Base-by-base conservation (phyloP, 2,329 filamentous ascomycete genomes). In the Dactylellina parvicollis region DNA sequence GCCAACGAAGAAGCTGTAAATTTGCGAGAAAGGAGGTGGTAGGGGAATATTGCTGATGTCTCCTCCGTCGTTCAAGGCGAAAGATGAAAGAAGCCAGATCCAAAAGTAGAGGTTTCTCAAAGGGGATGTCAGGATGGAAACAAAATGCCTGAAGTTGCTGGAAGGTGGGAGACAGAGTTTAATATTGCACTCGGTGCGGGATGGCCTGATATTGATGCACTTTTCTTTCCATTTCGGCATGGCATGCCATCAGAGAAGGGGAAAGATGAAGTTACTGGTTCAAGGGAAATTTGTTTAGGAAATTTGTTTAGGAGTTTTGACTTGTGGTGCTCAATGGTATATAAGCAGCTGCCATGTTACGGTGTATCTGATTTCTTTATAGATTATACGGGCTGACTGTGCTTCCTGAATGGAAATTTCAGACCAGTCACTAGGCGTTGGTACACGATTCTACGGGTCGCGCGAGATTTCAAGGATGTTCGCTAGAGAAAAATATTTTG, bases 191-290 rank as follows among this genome's bases (percentile, higher is more conserved):
- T 28, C 14, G 26, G 40, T 40, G 28, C 10, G 12, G 22, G 59
- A 26, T 2, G 34, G n/a, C 18, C 60, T 47, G 22, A 65, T 28
- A 9, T 20, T 60, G 46, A 65, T 60, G 36, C 59, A 72, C 22
- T 42, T 52, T 65, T 44, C 59, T 55, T 49, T 54, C 59, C 67
- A 72, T 54, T 18, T 49, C 52, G 59, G 67, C 67, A 72, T 72
- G 30, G 36, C 32, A 28, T 28, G 44, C 32, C 40, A 28, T n/a
- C n/a, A n/a, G n/a, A n/a, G n/a, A n/a, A n/a, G n/a, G n/a, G n/a
- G n/a, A n/a, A n/a, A n/a, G n/a, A n/a, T n/a, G n/a, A n/a, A n/a
- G n/a, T n/a, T n/a, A n/a, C n/a, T n/a, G n/a, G n/a, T n/a, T n/a
- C n/a, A n/a, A n/a, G n/a, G n/a, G 22, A 16, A 28, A 24, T 16